Evolutionary conservation across 169 alveolate genomes (phyloP), one percentile per base, ranked within the genome.

Genomic region (Plasmodium vinckei): DNA sequence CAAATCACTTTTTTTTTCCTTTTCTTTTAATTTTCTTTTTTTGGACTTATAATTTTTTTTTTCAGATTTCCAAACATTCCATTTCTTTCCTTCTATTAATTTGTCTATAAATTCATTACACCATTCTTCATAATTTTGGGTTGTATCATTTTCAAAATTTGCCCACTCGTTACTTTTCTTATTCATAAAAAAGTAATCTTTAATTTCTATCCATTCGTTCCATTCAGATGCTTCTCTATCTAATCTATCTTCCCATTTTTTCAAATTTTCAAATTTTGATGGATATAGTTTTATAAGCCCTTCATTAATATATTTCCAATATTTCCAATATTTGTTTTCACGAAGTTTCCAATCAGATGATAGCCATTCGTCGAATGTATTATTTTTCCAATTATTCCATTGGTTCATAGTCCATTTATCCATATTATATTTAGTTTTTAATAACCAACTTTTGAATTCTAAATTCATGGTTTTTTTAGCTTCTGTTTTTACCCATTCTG

Each of bases 361-460:
- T 39, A 70, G 6, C 82, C 82, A 70, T 39, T 63, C 19, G 9
- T 7, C 53, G 3, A 70, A 47, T 70, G 19, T 70, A 9, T 70
- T 64, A 3, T 70, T 70, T 51, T 70, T 70, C 82, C 82, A 70
- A 15, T 70, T 12, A 13, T 9, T 12, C 65, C 82, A 70, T 39
- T 70, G 65, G 5, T 51, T 47, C 15, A 49, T n/a, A 49, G 68
- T 39, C 64, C 64, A 70, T 13, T 23, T 64, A 51, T 70, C 82
- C 53, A 70, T n/a, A 56, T 9, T 6, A 25, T 13, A 70, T 51
- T 70, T 70, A 70, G 47, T 70, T 70, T 70, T 64, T 21, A 19
- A 70, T 64, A 70, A 47, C 82, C 82, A 70, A 21, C 47, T 70
- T 70, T 39, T 70, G 49, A 39, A 46, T 15, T 70, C 82, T 21